Evolutionary conservation across 1,284 basidiomycete species (phyloP).

Genomic region (Ceratobasidium sp.): DNA sequence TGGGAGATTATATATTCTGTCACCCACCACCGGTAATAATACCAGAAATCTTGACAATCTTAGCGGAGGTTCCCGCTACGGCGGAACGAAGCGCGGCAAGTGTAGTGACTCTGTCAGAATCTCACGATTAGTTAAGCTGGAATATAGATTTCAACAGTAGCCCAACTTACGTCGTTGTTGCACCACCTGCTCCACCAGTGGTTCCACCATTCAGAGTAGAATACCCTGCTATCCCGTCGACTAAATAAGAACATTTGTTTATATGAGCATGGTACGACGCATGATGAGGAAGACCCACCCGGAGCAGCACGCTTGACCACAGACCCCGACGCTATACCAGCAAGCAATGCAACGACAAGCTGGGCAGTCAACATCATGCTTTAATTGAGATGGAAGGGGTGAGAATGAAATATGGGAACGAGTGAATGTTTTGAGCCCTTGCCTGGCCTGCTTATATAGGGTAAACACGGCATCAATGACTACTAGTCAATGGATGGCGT

Average conservation of each 20-base stretch:
- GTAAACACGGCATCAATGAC: too few relatives aligned
- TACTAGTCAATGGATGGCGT: background rate
- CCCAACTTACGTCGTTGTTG: constrained; percentile 32
- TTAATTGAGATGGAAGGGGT: background rate
- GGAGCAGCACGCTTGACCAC: constrained; percentile 38
- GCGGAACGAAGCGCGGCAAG: constrained; percentile 48
- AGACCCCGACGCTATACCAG: constrained; percentile 22
- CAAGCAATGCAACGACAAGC: constrained; percentile 19
- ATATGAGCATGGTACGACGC: background rate
- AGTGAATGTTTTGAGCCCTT: background rate
- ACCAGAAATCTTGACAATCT: constrained; percentile 47
- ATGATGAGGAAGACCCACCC: background rate
- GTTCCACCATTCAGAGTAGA: constrained; percentile 46
- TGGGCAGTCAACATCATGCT: constrained; percentile 23
- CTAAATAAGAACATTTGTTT: background rate
- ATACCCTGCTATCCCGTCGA: constrained; percentile 43
- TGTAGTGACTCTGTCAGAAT: constrained; percentile 42
- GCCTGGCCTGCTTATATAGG: background rate
- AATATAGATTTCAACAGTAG: background rate
- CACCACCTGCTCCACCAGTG: constrained; percentile 43
- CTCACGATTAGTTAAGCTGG: background rate
- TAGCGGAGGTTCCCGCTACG: constrained; percentile 44
- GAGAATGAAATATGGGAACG: background rate
- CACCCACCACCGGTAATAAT: constrained; percentile 45
- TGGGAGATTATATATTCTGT: background rate